These are phyloP conservation scores for Xylariaceae sp. DNA, from an alignment of 2,329 filamentous ascomycete species.

Conservation along the genomic window DNA sequence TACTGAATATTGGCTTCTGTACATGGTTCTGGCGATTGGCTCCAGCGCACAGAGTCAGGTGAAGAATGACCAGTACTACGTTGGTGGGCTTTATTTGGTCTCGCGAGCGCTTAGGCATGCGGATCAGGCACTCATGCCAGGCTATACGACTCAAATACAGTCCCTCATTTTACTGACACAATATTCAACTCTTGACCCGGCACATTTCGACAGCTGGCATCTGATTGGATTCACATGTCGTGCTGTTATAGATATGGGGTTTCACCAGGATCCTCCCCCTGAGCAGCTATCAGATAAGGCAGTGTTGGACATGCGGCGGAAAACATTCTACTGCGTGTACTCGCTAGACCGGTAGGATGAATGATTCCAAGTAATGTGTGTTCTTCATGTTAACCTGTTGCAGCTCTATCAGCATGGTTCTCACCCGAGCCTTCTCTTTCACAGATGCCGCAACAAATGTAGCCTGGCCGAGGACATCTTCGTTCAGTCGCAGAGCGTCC, in stretches of 20 bases:
- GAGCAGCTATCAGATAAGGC: conserved; percentile 64
- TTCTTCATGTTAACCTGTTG: conserved; percentile 5
- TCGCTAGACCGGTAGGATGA: conserved; percentile 71
- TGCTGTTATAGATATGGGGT: conserved; percentile 81
- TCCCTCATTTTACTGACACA: conserved; percentile 81
- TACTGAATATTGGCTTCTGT: conserved; percentile 80
- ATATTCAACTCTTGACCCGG: conserved; percentile 85
- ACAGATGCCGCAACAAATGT: conserved; percentile 86
- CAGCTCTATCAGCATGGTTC: conserved; percentile 73
- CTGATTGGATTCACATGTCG: conserved; percentile 86
- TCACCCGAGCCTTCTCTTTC: conserved; percentile 86
- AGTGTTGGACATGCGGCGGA: conserved; percentile 71
- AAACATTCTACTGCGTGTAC: conserved; percentile 88
- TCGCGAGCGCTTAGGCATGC: conserved; percentile 68
- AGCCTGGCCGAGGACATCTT: conserved; percentile 60
- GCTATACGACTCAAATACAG: conserved; percentile 80
- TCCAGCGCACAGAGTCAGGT: conserved; percentile 69
- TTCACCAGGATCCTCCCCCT: conserved; percentile 84
- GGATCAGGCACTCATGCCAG: conserved; percentile 79
- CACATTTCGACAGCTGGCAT: conserved; percentile 92
- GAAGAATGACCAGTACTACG: conserved; percentile 61
- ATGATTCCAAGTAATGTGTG: no score
- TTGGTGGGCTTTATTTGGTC: conserved; percentile 52
- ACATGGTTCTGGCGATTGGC: conserved; percentile 84
- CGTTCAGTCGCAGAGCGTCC: conserved; percentile 39